These are phyloP conservation scores for Taphrina pruni DNA, from an alignment of 1,139 yeast species.

Conservation along the genomic window DNA sequence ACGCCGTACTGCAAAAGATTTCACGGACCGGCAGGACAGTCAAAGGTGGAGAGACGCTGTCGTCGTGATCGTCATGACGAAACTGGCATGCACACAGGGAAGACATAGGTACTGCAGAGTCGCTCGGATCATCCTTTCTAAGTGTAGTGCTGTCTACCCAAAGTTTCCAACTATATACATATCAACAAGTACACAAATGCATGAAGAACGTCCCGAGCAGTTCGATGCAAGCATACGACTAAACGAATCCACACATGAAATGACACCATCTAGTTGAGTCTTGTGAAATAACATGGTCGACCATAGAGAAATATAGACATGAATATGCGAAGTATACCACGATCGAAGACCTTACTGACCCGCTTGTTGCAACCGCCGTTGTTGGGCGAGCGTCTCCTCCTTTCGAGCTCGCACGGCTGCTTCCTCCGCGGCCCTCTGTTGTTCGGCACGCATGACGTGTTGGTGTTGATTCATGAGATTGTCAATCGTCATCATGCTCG, in stretches of 20 bases:
- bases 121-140: too few species aligned
- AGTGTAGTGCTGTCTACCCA: too few species aligned
- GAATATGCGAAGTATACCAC: neutral
- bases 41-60: slow-evolving; percentile 60
- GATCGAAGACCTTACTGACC: neutral
- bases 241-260: too few species aligned
- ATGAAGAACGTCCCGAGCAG: too few species aligned
- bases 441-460: slow-evolving; percentile 23
- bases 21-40: slow-evolving; percentile 91
- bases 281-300: too few species aligned
- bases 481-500: slow-evolving; percentile 34
- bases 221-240: too few species aligned
- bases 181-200: too few species aligned
- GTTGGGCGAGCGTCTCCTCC: slow-evolving; percentile 24
- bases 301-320: slow-evolving; percentile 2
- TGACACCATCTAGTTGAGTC: too few species aligned
- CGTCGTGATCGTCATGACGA: neutral
- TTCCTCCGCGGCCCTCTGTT: slow-evolving; percentile 20
- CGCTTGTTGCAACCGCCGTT: slow-evolving; percentile 11
- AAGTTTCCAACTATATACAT: too few species aligned
- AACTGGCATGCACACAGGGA: too few species aligned
- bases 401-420: slow-evolving; percentile 28
- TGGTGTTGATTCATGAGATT: slow-evolving; percentile 29
- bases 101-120: too few species aligned
- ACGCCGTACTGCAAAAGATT: slow-evolving; percentile 76